Conservation (phyloP, 768 basidiomycete species). For the Lentinula detonsa region DNA sequence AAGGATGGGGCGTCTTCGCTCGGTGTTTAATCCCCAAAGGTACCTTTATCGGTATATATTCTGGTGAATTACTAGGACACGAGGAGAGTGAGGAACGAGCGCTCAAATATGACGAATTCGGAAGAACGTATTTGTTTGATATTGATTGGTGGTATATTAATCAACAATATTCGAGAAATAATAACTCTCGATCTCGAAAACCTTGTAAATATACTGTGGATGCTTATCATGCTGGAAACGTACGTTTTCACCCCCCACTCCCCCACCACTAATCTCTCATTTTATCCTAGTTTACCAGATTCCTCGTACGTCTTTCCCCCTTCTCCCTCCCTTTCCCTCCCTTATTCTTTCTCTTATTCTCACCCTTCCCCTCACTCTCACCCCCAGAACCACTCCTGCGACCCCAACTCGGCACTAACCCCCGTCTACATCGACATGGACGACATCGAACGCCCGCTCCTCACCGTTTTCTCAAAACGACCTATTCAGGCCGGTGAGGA, state of each 20-base stretch:
- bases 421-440: slow-evolving; percentile 77
- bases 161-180: not conserved
- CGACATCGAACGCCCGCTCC: slow-evolving; percentile 60
- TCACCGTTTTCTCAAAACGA: slow-evolving; percentile 59
- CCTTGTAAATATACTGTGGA: slow-evolving; percentile 59
- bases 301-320: slow-evolving; percentile 51
- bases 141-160: slow-evolving; percentile 70
- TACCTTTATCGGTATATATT: slow-evolving; percentile 77
- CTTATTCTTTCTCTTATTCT: no score
- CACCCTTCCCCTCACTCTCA: not conserved
- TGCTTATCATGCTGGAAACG: slow-evolving; percentile 85
- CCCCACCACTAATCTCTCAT: not conserved
- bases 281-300: slow-evolving; percentile 74
- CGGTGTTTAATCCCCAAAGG: slow-evolving; percentile 58
- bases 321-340: not conserved
- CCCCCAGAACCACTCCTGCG: slow-evolving; percentile 85
- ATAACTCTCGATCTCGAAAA: not conserved
- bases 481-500: slow-evolving; percentile 66
- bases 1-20: slow-evolving; percentile 90
- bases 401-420: slow-evolving; percentile 74
- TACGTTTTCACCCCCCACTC: slow-evolving; percentile 29
- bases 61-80: slow-evolving; percentile 77
- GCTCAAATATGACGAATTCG: slow-evolving; percentile 58
- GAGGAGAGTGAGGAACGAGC: slow-evolving; percentile 64
- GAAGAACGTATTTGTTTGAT: slow-evolving; percentile 77